Percentiles rank a stretch among this genome's conserved stretches.
Evolutionary conservation across 768 basidiomycete genomes (phyloP).

Genomic region (Tephrocybe sp.): DNA sequence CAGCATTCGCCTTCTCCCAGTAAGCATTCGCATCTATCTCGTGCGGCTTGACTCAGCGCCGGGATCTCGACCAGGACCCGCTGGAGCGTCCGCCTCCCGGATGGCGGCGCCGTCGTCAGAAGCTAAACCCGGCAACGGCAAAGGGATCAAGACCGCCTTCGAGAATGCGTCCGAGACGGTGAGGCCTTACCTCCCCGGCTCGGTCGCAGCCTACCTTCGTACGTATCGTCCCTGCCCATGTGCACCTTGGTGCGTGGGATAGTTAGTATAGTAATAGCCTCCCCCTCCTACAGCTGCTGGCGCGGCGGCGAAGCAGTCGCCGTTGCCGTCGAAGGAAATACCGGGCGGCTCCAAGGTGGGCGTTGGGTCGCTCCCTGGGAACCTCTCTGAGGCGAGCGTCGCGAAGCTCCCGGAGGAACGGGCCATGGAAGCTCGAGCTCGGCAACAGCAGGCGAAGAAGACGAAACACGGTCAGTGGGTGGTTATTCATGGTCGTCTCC

Average conservation of each 20-base stretch:
- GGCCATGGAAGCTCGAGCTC: constrained; percentile 11
- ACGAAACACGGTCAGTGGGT: background rate
- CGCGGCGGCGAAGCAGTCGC: background rate
- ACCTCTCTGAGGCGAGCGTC: constrained; percentile 39
- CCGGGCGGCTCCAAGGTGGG: constrained; percentile 29
- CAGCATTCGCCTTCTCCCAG: too few relatives aligned
- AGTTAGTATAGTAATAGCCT: too few relatives aligned
- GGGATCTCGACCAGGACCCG: too few relatives aligned
- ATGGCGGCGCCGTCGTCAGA: too few relatives aligned
- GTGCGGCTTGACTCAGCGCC: too few relatives aligned
- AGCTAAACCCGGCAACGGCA: background rate
- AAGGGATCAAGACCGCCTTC: background rate
- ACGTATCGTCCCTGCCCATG: background rate
- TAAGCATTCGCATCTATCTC: too few relatives aligned
- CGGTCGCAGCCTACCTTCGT: constrained; percentile 9
- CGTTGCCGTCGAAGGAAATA: constrained; percentile 2
- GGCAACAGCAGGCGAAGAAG: too few relatives aligned
- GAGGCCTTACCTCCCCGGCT: constrained; percentile 13
- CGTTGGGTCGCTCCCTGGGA: constrained; percentile 51
- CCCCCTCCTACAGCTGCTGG: constrained; percentile 1
- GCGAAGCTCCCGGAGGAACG: constrained; percentile 49
- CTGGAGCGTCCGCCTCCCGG: too few relatives aligned
- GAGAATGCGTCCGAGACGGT: constrained; percentile 8
- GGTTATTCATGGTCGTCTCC: background rate
- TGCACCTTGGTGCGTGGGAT: too few relatives aligned